Base-by-base conservation (phyloP, 139 green algal species). In the Coccomyxa sp. region DNA sequence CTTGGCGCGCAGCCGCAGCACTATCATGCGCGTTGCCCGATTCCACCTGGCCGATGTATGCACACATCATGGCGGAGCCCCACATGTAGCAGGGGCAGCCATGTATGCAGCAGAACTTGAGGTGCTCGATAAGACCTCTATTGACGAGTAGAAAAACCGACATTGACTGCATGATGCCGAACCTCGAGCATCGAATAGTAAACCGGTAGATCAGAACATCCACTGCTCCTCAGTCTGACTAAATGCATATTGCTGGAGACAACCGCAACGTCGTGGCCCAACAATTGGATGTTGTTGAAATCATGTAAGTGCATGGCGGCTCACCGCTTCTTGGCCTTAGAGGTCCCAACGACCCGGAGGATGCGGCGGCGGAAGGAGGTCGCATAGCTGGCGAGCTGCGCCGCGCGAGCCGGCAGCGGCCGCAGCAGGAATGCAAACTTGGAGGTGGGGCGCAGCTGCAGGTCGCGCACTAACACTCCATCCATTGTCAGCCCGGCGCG, bases 381-480 rank as follows among this genome's bases (percentile, higher is more conserved):
- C 58, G 87, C 71, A 18, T 79, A 84, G 7, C 32, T 27, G 27
- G 84, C 81, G 10, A 93, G 84, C 58, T 82, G 75, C 15, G 58
- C 79, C 1, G 89, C 85, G 3, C 89, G 81, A 0, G 85, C 79
- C n/a, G 89, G 89, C 45, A 93, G 82, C 45, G 89, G 88, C 28
- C 88, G 84, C 74, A 92, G 81, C 32, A 93, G 83, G 67, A 85
- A 91, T 1, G 88, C 89, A 76, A 91, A 87, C 17, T 67, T 78
- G 13, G 88, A 85, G 16, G 79, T 58, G 13, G 87, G 81, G n/a
- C 84, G 79, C 59, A 92, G 67, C 78, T 92, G 86, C 66, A 93
- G 83, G 79, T 93, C 89, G 0, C 89, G 82, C 66, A 86, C 85
- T 27, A 93, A 83, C 0, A 91, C 67, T 74, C 89, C 89, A 57